Evolutionary conservation across 1,139 yeast genomes (phyloP), one percentile per base, ranked within the genome.

Genomic region (Kurtzmaniella quercitrusa): DNA sequence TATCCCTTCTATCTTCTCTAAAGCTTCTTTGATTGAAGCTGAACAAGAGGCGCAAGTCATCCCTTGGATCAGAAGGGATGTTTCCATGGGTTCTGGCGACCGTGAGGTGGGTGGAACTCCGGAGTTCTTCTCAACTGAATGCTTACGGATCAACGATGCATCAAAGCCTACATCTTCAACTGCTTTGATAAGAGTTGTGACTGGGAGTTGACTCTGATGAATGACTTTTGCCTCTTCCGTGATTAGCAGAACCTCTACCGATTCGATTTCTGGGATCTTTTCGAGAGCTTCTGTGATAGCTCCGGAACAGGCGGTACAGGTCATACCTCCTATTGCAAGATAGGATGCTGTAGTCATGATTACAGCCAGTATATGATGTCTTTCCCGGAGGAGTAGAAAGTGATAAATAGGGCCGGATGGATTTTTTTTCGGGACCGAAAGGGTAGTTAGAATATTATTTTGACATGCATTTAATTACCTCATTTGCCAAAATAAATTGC

Each of bases 21-120:
- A 62, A 1, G 82, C 79, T 17, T 63, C 62, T 1, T 84, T 79
- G 33, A 90, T 79, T 1, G 91, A 68, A 1, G 81, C 72, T 2
- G 82, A 77, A 59, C 96, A 90, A 0, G 94, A 77, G 2, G 93
- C 86, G 57, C 96, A 90, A 5, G 96, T 88, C 96, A 90, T 90
- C 4, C 96, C 96, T 27, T 53, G 59, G 1, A 85, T 63, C 29
- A 68, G 65, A 25, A 81, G 52, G 11, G 42, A 44, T 3, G 57
- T 53, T 3, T 54, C 49, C 27, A 47, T 34, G 6, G 12, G 7
- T 9, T 43, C 29, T 8, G 40, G 40, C 12, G 21, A 4, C 10
- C 15, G 42, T 16, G 57, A 19, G 16, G 37, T 19, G 4, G 34
- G 6, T 18, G 10, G 10, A n/a, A n/a, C n/a, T n/a, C n/a, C n/a